These are phyloP conservation scores for Toxicodendron radicans DNA, from an alignment of 345 rosid genomes.

Conservation along the genomic window DNA sequence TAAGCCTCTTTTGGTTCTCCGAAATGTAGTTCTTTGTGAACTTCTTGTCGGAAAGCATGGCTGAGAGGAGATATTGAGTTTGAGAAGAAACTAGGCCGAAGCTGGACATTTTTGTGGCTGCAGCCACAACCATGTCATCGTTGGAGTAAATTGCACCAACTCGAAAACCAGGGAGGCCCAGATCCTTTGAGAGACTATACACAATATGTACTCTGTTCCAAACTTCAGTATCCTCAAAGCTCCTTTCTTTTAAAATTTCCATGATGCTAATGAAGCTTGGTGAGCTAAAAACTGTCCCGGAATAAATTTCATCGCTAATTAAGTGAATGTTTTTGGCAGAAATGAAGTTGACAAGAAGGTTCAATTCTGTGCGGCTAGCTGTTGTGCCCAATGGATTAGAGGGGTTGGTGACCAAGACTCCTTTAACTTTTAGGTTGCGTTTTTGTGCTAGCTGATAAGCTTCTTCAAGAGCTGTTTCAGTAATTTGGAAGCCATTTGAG, in stretches of 20 bases:
- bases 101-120: conserved; percentile 89
- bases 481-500: conserved; percentile 61
- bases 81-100: conserved; percentile 84
- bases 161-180: conserved; percentile 84
- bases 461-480: conserved; percentile 54
- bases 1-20: conserved; percentile 61
- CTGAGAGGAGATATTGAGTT: conserved; percentile 68
- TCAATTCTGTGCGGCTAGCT: conserved; percentile 52
- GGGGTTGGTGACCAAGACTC: conserved; percentile 79
- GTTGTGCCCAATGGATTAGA: conserved; percentile 83
- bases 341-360: conserved; percentile 65
- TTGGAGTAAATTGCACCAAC: conserved; percentile 85
- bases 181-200: conserved; percentile 74
- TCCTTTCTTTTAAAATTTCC: conserved; percentile 62
- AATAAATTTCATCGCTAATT: conserved; percentile 80
- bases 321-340: conserved; percentile 60
- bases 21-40: conserved; percentile 58
- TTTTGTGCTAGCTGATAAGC: conserved; percentile 67
- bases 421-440: conserved; percentile 66
- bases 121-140: conserved; percentile 59
- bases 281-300: conserved; percentile 74
- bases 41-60: conserved; percentile 68
- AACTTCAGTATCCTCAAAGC: conserved; percentile 45
- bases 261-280: conserved; percentile 62
- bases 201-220: conserved; percentile 65